Evolutionary conservation across 2,329 filamentous ascomycete species (phyloP), one percentile per base, ranked within the genome.

Genomic region (Fusarium lateritium): DNA sequence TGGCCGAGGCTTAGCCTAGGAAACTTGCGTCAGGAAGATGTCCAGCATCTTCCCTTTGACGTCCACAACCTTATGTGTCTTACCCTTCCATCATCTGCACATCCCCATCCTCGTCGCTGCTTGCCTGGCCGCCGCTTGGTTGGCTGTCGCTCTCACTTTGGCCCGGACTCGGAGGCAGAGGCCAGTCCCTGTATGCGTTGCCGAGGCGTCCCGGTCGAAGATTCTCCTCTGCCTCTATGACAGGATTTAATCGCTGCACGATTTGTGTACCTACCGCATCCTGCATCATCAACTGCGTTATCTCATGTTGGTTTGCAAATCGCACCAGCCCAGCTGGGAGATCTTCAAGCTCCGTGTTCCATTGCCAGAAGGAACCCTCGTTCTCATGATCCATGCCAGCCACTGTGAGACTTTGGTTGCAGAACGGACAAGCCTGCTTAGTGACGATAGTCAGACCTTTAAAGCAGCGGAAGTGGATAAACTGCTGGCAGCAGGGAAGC

Each of bases 401-500:
- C 1, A 14, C n/a, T 6, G 14, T 17, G 11, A 58, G 28, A 15
- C 13, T 6, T 3, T 3, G 9, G 17, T 56, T 60, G 46, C 65
- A 70, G 33, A 43, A 64, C 5, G 67, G 49, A 24, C 67, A 70
- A 6, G 26, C 24, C 3, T n/a, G 17, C 19, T 39, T 47, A 3
- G n/a, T 7, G 13, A 15, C n/a, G 6, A 21, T 13, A 19, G 43
- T 38, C 15, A 43, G 14, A 11, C 58, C 62, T 17, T 64, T 70
- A 49, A 64, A 56, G 34, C 65, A 70, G 34, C 65, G 45, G 33
- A 42, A 38, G 21, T 70, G 67, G 9, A 69, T 33, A 9, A 55
- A 38, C 17, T 70, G 45, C 5, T 13, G 8, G 33, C 67, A 70
- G 28, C 67, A 70, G 11, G 36, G 56, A 45, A 55, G 62, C 24